Base-by-base conservation (phyloP, 768 basidiomycete species). In the Hydnum rufescens region DNA sequence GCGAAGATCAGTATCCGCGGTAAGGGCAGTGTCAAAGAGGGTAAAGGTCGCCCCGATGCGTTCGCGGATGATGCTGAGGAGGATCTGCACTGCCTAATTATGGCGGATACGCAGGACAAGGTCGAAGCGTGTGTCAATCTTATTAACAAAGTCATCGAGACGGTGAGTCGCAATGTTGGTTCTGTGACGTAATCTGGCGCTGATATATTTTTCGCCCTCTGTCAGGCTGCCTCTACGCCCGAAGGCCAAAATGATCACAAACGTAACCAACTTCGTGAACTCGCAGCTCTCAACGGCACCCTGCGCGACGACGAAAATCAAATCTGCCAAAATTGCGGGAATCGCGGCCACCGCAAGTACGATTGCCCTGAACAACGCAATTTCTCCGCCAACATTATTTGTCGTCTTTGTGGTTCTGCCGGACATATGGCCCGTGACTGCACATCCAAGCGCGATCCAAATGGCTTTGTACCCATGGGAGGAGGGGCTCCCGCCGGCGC, bases 241-340 rank as follows among this genome's bases (percentile, higher is more conserved):
- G 95, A 99, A 71, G 95, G 92, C 29, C 90, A 99, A 68, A 99
- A 99, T 64, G 93, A 95, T 61, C 95, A 99, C 71, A 99, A 99
- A 66, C 84, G 93, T 51, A 96, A 93, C 62, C 95, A 99, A 67
- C 78, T 99, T 43, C 86, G 95, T 60, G 95, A 99, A 64, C 75
- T 99, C 44, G 95, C 95, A 18, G 90, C 90, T 19, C 70, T 99
- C 53, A 99, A 99, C 63, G 95, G 95, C 68, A 99, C 95, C 43
- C 80, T 99, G 53, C 90, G 95, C 60, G 95, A 99, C 62, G 95
- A 99, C 64, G 95, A 99, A 70, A 97, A 97, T 63, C 95, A 99
- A 67, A 80, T 96, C 56, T 99, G 95, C 69, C 92, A 97, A 70
- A 93, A 93, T 63, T 92, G 86, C 64, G 88, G 85, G 62, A 81